Base-by-base conservation (phyloP, 2,329 filamentous ascomycete genomes). In the Aspergillus pseudonomiae region DNA sequence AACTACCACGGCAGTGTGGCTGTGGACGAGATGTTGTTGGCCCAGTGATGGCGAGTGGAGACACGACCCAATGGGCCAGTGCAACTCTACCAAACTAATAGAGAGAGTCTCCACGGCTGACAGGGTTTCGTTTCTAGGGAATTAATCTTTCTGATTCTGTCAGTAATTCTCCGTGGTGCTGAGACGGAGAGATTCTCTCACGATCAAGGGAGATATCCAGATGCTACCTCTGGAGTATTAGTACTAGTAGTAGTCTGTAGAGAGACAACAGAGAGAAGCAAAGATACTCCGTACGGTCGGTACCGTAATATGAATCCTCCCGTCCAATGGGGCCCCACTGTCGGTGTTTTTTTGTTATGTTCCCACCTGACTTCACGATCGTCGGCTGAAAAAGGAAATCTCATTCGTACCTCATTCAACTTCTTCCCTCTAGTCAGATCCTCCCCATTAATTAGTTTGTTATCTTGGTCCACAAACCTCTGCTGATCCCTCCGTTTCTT, bases 31-130 rank as follows among this genome's bases (percentile, higher is more conserved):
- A 46, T 48, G 32, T 43, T 50, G 66, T 68, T 68, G 66, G 66
- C 66, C 66, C 59, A 68, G 66, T 63, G 66, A 68, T 59, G 34
- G n/a, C 2, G 28, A 64, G 65, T 64, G 62, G 64, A 28, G 48
- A 32, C 32, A 26, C 30, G 41, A 46, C 41, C 43, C 65, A 64
- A 62, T 64, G 68, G 65, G 61, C 62, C 59, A 48, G 43, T 41
- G 26, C 50, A 57, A 52, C 57, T 50, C 41, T 43, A 62, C 34
- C 26, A 2, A 28, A 28, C 26, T 28, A 28, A 28, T 36, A 3
- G 11, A 34, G 32, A 11, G 6, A 41, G 16, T 7, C n/a, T 57
- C 63, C 59, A 61, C 43, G 60, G 57, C 30, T 43, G 19, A 45
- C 56, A 54, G n/a, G 52, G 48, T 14, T 36, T 39, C 39, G 60